Base-by-base conservation (phyloP, 2,329 filamentous ascomycete genomes). In the Capronia epimyces region DNA sequence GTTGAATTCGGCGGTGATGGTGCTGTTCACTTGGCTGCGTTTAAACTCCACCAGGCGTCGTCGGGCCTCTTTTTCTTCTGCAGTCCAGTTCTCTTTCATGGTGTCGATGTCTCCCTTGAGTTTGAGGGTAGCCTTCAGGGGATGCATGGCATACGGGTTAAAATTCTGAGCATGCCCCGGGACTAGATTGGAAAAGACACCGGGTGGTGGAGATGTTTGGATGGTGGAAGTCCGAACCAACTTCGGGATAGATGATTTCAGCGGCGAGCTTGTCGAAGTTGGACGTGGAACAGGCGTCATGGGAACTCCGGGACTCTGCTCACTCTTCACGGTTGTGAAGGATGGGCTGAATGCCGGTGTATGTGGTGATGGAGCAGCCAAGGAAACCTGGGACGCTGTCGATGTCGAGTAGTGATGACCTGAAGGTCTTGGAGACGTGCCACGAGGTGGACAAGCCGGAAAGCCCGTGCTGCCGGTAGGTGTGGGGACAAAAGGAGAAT, bases 31-130 rank as follows among this genome's bases (percentile, higher is more conserved):
- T 69, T 97, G 91, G 53, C 80, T 81, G 62, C 93, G 84, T 62
- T 79, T 84, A 72, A 98, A 98, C 62, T 90, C 81, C 15, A 98
- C 90, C 31, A 98, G 83, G 29, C 93, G 81, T 41, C 93, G 79
- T 62, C 87, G 86, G 46, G 82, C 82, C 31, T 84, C 79, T 71
- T 82, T 83, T 67, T 98, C 93, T 56, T 95, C 89, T 22, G 77
- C 71, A 1, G 81, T 84, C 93, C 93, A 98, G 55, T 83, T 79
- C 56, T 86, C 79, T 0, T 83, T 82, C 91, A 97, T 96, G 6
- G 76, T 73, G 45, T 89, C 83, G 42, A 98, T 77, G 63, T 96
- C 87, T 16, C 90, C 90, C 47, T 86, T 80, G 53, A 97, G 85
- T 64, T 93, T 89, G 24, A 97, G 74, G 15, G 85, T 75, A 0